Conservation (phyloP, 129 eudicot genomes). For the Flaveria bidentis region DNA sequence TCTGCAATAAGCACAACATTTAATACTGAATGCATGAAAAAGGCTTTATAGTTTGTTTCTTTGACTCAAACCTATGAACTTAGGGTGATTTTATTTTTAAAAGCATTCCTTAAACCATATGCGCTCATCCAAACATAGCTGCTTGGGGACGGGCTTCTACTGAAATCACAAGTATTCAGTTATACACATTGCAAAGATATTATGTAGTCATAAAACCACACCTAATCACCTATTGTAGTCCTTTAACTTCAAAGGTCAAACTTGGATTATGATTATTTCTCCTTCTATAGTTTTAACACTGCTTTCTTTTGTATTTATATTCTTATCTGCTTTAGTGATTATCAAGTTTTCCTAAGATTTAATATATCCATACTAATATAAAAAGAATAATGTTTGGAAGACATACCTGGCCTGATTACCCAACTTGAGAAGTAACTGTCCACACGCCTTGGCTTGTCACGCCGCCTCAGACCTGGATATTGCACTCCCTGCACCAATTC, state of each 20-base stretch:
- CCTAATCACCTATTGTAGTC: neutral
- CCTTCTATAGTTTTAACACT: neutral
- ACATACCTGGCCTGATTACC: slow-evolving; percentile 91
- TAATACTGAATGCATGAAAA: neutral
- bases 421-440: slow-evolving; percentile 92
- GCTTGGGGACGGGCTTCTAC: neutral
- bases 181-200: neutral
- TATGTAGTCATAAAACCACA: neutral
- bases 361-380: neutral
- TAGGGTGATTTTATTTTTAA: neutral
- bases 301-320: neutral
- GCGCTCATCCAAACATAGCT: no score
- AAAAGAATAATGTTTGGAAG: neutral
- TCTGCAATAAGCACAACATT: neutral
- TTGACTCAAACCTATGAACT: no score
- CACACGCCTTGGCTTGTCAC: slow-evolving; percentile 96
- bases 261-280: neutral
- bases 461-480: slow-evolving; percentile 66
- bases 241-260: neutral
- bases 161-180: no score
- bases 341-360: neutral
- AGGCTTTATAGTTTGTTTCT: neutral
- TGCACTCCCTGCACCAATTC: slow-evolving; percentile 69
- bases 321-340: neutral
- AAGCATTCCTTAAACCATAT: neutral